Conservation (phyloP, 2,329 filamentous ascomycete species). For the Pyrenophora teres region DNA sequence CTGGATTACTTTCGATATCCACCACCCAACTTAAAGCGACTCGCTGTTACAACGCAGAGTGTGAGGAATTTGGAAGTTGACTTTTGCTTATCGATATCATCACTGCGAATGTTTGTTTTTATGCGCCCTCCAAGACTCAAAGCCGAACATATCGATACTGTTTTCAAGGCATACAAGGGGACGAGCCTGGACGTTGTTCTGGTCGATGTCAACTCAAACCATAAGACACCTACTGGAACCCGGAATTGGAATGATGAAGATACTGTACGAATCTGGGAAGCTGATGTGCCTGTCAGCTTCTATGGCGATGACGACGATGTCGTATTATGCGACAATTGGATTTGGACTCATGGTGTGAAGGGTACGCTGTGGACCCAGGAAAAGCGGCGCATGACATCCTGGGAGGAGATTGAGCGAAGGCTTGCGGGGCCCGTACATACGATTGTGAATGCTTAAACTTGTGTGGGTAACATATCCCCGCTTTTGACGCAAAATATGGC, state of each 20-base stretch:
- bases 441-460: not conserved
- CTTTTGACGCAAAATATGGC: too few species aligned
- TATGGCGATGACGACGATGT: slow-evolving; percentile 36
- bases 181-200: slow-evolving; percentile 29
- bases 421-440: slow-evolving; percentile 18
- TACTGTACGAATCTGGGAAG: slow-evolving; percentile 32
- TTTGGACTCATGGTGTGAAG: slow-evolving; percentile 30
- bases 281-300: slow-evolving; percentile 35
- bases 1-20: slow-evolving; percentile 29
- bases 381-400: slow-evolving; percentile 30
- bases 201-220: slow-evolving; percentile 32
- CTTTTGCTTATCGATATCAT: slow-evolving; percentile 25
- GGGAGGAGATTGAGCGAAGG: slow-evolving; percentile 21
- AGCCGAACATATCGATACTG: slow-evolving; percentile 20
- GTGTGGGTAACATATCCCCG: too few species aligned
- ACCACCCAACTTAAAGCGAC: slow-evolving; percentile 32
- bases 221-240: slow-evolving; percentile 25
- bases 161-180: slow-evolving; percentile 29
- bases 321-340: slow-evolving; percentile 30
- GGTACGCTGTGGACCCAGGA: slow-evolving; percentile 29
- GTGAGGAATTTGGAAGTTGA: slow-evolving; percentile 14
- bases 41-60: slow-evolving; percentile 30
- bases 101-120: slow-evolving; percentile 25
- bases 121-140: slow-evolving; percentile 20
- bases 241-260: slow-evolving; percentile 30